Conservation (phyloP, 805 yeast species). For the Phaffomyces antillensis region DNA sequence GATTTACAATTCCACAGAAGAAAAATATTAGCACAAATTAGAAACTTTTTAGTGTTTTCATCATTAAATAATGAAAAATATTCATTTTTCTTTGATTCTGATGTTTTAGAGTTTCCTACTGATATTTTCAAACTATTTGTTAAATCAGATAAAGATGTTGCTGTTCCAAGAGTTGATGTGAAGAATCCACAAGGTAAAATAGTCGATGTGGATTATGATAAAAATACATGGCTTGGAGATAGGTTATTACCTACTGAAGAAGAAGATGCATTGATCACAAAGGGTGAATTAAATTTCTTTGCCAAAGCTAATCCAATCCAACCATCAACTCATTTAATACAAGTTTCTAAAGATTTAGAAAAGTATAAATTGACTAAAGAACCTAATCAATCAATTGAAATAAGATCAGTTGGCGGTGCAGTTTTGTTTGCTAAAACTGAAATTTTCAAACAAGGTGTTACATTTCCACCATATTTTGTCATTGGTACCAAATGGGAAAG, state of each 20-base stretch:
- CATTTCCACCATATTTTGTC: conserved; percentile 38
- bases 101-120: conserved; percentile 20
- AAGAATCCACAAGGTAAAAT: conserved; percentile 13
- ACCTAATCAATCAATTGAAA: background rate
- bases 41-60: conserved; percentile 20
- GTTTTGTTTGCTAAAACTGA: conserved; percentile 34
- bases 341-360: background rate
- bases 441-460: conserved; percentile 38
- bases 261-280: conserved; percentile 12
- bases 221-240: conserved; percentile 29
- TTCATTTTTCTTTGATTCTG: conserved; percentile 27
- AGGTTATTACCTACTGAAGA: conserved; percentile 20
- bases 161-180: conserved; percentile 23
- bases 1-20: conserved; percentile 19
- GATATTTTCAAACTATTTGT: conserved; percentile 22
- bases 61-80: conserved; percentile 23
- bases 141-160: conserved; percentile 23
- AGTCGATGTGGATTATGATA: conserved; percentile 25
- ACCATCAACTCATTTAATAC: background rate
- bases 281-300: conserved; percentile 11
- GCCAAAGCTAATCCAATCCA: background rate
- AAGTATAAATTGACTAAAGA: background rate
- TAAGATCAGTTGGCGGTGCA: background rate
- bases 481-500: conserved; percentile 41
- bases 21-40: conserved; percentile 17